Base-by-base conservation (phyloP, 2,329 filamentous ascomycete genomes). In the Colletotrichum simmondsii region DNA sequence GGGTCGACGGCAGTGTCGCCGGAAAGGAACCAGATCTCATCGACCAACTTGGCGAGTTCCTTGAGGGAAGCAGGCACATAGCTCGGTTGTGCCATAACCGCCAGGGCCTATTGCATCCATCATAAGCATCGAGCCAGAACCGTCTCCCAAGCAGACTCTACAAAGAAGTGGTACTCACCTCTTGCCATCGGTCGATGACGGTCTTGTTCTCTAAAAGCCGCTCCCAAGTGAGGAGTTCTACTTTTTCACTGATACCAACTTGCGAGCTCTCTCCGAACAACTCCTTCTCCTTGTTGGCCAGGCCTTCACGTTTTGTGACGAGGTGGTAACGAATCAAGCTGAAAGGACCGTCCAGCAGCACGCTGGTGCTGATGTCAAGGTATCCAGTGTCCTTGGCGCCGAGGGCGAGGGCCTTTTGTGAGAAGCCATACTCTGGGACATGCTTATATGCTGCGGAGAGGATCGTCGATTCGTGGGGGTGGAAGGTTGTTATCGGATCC, bases 21-120 rank as follows among this genome's bases (percentile, higher is more conserved):
- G 0, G 96, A 91, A 4, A 98, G 90, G 79, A 93, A 95, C 88
- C 93, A 94, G 64, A 99, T 97, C 82, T 99, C 97, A 81, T 98
- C 96, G n/a, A 93, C 90, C 5, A 99, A 90, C 62, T 89, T 87
- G 54, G 93, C 92, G 4, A 99, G 89, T 84, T 98, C 97, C 57
- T 88, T 88, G 3, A 98, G 81, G 0, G 95, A 95, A 10, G 90
- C 84, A 0, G 94, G 90, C 42, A 97, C 88, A 81, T 96, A 93
- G 73, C 88, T 90, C 0, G 95, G 94, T 71, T 97, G 92, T 5
- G 95, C 95, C 94, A 98, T 98, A 74, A 97, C 87, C 4, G 94
- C 95, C 3, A 98, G 88, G 57, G 96, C 97, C 93, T 97, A 73
- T 65, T 22, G 52, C 16, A 32, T 35, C 22, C 14, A 56, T 32